A percentile compares a stretch with the other conserved stretches of the same genome.
Evolutionary conservation across 495 filamentous ascomycete species (phyloP).

Genomic region (Penicillium nucicola): DNA sequence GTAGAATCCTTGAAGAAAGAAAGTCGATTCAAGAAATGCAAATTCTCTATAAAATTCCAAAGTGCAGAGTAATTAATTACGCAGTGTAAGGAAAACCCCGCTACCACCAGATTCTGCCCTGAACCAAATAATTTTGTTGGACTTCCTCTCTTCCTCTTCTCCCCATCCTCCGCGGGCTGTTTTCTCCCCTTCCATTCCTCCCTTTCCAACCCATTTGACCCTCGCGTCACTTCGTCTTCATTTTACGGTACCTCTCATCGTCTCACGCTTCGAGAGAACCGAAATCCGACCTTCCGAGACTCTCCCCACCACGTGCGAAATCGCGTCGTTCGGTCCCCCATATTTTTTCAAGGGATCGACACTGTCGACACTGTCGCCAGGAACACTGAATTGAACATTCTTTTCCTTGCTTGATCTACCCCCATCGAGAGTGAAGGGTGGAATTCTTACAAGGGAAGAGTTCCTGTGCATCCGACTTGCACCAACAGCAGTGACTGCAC

Average conservation of each 20-base stretch:
- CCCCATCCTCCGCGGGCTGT: slow-evolving; percentile 15
- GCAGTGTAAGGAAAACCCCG: slow-evolving; percentile 15
- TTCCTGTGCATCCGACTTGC: slow-evolving; percentile 11
- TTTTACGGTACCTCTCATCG: slow-evolving; percentile 14
- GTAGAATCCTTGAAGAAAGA: too few relatives aligned
- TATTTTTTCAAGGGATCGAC: background rate
- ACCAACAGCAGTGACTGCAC: background rate
- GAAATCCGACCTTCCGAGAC: slow-evolving; percentile 1
- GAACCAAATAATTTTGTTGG: slow-evolving; percentile 17
- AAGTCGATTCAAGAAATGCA: too few relatives aligned
- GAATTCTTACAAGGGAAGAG: background rate
- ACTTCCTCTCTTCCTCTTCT: slow-evolving; percentile 21
- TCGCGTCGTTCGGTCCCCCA: slow-evolving; percentile 15
- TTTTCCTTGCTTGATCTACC: too few relatives aligned
- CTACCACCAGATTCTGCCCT: slow-evolving; percentile 18
- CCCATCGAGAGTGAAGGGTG: background rate
- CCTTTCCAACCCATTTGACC: slow-evolving; percentile 12
- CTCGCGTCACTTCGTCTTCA: slow-evolving; percentile 16
- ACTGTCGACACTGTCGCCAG: background rate
- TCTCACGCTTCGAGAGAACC: slow-evolving; percentile 18
- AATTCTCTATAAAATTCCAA: slow-evolving; percentile 15
- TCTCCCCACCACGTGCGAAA: slow-evolving; percentile 22
- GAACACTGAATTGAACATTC: background rate
- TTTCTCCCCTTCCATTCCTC: slow-evolving; percentile 21
- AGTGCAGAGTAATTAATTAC: slow-evolving; percentile 6